Conservation (phyloP, 148 eudicot species). For the Rhododendron molle region DNA sequence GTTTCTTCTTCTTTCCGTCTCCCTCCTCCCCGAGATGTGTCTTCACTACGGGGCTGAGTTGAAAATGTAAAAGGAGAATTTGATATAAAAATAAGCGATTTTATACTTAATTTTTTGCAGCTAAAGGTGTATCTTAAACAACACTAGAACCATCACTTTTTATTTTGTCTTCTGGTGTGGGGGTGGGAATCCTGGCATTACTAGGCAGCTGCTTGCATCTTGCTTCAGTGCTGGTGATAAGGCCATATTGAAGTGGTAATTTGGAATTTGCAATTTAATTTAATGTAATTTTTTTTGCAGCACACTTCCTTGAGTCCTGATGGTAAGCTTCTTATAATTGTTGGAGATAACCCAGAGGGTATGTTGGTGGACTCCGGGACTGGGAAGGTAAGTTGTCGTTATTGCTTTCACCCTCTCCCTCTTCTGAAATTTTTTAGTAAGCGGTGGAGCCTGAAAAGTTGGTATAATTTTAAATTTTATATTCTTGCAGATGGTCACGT, state of each 20-base stretch:
- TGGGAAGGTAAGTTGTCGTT: constrained; percentile 49
- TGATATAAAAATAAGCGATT: background rate
- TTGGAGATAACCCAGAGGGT: constrained; percentile 68
- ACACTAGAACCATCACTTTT: background rate
- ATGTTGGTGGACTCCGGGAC: constrained; percentile 56
- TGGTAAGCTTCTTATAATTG: constrained; percentile 53
- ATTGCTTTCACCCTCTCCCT: background rate
- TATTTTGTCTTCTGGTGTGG: background rate
- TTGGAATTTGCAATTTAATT: background rate
- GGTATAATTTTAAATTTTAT: background rate
- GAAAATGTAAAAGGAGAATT: background rate
- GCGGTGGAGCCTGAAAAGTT: background rate
- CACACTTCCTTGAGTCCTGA: constrained; percentile 78
- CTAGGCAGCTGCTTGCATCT: background rate
- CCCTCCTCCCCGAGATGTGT: background rate
- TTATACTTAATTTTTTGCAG: background rate
- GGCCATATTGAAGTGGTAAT: background rate
- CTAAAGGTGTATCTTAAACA: background rate
- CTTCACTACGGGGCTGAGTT: background rate
- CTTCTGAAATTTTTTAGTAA: background rate
- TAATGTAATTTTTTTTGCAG: no score
- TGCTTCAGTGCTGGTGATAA: background rate
- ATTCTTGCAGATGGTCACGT: constrained; percentile 40
- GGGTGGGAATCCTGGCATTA: background rate
- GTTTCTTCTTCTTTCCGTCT: background rate